A percentile compares a stretch with the other conserved stretches of the same genome.
Evolutionary conservation across 2,329 filamentous ascomycete genomes (phyloP).

Genomic region (Colletotrichum sp.): DNA sequence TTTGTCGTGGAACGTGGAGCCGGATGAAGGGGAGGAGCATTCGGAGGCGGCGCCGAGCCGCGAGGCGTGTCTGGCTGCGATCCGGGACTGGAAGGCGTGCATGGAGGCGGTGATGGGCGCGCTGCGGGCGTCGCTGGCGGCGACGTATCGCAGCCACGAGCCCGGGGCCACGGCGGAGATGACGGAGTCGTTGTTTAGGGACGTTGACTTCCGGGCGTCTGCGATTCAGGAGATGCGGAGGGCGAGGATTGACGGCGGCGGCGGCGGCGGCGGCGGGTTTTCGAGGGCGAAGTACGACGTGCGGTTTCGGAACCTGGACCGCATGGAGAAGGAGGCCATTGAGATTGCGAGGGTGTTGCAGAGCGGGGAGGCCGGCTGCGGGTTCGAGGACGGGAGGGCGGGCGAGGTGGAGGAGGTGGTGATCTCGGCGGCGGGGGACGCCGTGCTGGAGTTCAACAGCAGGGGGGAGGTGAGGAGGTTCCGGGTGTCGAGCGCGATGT

Average conservation of each 20-base stretch:
- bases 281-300: slow-evolving; percentile 49
- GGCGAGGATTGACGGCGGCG: slow-evolving; percentile 46
- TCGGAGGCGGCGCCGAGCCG: slow-evolving; percentile 21
- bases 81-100: slow-evolving; percentile 50
- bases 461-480: slow-evolving; percentile 47
- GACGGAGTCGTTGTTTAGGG: slow-evolving; percentile 46
- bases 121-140: slow-evolving; percentile 44
- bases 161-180: slow-evolving; percentile 47
- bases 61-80: slow-evolving; percentile 37
- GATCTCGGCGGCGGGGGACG: slow-evolving; percentile 52
- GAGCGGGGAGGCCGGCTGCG: slow-evolving; percentile 39
- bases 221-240: slow-evolving; percentile 52
- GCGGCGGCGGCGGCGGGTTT: slow-evolving; percentile 43
- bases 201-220: slow-evolving; percentile 45
- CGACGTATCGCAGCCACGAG: slow-evolving; percentile 52
- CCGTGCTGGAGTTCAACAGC: slow-evolving; percentile 58
- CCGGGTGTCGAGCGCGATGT: slow-evolving; percentile 54
- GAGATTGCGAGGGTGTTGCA: slow-evolving; percentile 46
- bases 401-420: slow-evolving; percentile 42
- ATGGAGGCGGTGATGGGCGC: slow-evolving; percentile 47
- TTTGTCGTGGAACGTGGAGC: not conserved
- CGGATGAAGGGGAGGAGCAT: not conserved
- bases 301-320: slow-evolving; percentile 53
- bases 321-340: slow-evolving; percentile 44
- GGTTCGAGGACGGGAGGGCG: slow-evolving; percentile 39